phyloP scores from a whole-genome alignment of 176 grass and related monocot genomes.

The Musa beccarii region DNA sequence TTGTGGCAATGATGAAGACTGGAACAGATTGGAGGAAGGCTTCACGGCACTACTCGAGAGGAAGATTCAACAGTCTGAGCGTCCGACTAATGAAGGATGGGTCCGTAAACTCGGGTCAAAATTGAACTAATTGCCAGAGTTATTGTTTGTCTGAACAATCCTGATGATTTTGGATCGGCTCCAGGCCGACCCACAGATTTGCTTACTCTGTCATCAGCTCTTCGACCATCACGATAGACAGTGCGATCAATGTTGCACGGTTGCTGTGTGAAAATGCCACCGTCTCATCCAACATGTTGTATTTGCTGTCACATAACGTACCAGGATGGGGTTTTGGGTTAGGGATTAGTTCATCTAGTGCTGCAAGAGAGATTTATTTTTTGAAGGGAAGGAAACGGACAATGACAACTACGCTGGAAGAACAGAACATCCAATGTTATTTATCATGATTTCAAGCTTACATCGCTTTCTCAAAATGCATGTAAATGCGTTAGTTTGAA shows the following conservation, averaged over 20 bases:
- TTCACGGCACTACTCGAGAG: slow-evolving; percentile 88
- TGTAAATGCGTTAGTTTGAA: too few species aligned
- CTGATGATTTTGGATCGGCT: slow-evolving; percentile 45
- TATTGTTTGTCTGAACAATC: slow-evolving; percentile 26
- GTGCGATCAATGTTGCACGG: slow-evolving; percentile 11
- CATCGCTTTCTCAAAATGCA: too few species aligned
- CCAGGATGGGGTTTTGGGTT: neutral
- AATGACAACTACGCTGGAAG: too few species aligned
- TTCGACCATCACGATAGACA: neutral
- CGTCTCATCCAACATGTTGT: neutral
- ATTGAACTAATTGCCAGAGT: slow-evolving; percentile 29
- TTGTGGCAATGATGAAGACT: slow-evolving; percentile 98
- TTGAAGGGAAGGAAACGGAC: too few species aligned
- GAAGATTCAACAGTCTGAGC: slow-evolving; percentile 96
- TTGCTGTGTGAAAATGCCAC: neutral
- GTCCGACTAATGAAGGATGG: slow-evolving; percentile 91
- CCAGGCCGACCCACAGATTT: slow-evolving; percentile 39
- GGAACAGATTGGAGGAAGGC: slow-evolving; percentile 99
- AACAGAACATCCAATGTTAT: too few species aligned
- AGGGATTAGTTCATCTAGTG: too few species aligned
- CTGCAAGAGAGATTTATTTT: too few species aligned
- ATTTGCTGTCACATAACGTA: neutral
- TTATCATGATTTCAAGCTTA: too few species aligned
- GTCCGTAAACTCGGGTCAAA: slow-evolving; percentile 54
- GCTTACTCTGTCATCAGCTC: slow-evolving; percentile 33